Base-by-base conservation (phyloP, 1,284 basidiomycete genomes). In the Sparassis latifolia region DNA sequence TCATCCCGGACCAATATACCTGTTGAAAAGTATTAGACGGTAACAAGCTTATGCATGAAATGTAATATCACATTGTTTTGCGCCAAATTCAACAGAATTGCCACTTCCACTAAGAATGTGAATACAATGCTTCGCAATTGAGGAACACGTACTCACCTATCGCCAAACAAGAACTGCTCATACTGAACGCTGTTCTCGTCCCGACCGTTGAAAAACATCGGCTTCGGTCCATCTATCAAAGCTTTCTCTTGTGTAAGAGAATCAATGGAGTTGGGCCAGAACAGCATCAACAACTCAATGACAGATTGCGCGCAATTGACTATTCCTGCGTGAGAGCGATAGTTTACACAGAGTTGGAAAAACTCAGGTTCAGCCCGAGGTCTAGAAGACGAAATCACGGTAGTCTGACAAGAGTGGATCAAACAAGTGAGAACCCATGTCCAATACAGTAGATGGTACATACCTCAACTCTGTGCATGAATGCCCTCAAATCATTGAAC, bases 191-290 rank as follows among this genome's bases (percentile, higher is more conserved):
- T 74, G 45, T 77, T 70, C 40, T 74, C 68, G 52, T 80, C 75
- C 76, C 76, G 76, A 5, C 77, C 73, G 27, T 62, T 67, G 61
- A 84, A 78, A 58, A 86, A 82, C 0, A 83, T 64, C 0, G 86
- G 86, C 53, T 76, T 79, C 6, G 70, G 55, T 0, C 83, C 85
- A 20, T 77, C 72, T 1, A 82, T 72, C 3, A 80, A 62, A 0
- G 84, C 86, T 44, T 65, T 67, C 60, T 89, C 86, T 7, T 69
- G 73, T 1, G 70, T 69, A 10, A 89, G 71, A 1, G 55, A 56
- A 57, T 89, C 87, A 39, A 89, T 85, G 0, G 84, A 69, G 56
- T 83, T 64, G 0, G 82, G 81, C 80, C 85, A 89, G 49, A 84
- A 81, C 10, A 57, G 58, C 1, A 69, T 76, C 41, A 89, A 79